Percentiles rank a stretch among this genome's conserved stretches.
These are phyloP conservation scores for Sarocladium brachiariae DNA, from an alignment of 2,329 filamentous ascomycete species.

Conservation along the genomic window DNA sequence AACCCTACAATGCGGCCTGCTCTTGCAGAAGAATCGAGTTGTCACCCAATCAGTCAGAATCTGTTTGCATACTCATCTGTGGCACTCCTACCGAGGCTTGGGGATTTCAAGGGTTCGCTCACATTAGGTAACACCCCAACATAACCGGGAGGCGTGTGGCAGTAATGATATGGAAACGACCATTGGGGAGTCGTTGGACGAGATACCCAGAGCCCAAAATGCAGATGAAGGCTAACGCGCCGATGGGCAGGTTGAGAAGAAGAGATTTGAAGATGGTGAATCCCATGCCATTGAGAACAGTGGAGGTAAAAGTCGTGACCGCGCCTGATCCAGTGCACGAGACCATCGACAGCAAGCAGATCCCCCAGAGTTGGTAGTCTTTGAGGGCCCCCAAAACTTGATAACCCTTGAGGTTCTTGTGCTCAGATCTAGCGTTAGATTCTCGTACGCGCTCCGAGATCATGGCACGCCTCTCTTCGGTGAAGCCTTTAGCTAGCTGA, in stretches of 20 bases:
- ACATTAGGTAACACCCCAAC: slow-evolving; percentile 22
- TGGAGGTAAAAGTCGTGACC: slow-evolving; percentile 23
- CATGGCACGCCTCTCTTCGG: slow-evolving; percentile 19
- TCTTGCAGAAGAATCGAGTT: slow-evolving; percentile 16
- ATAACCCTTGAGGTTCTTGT: slow-evolving; percentile 20
- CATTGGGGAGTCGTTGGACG: slow-evolving; percentile 17
- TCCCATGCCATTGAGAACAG: slow-evolving; percentile 28
- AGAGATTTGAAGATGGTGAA: slow-evolving; percentile 26
- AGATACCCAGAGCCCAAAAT: slow-evolving; percentile 25
- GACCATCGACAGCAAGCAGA: slow-evolving; percentile 22
- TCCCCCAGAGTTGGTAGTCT: slow-evolving; percentile 23
- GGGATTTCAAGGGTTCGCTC: too few relatives aligned
- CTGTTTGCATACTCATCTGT: too few relatives aligned
- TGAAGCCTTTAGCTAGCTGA: slow-evolving; percentile 22
- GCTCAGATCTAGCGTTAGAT: slow-evolving; percentile 22
- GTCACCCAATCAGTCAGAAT: slow-evolving; percentile 15
- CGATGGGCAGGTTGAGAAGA: slow-evolving; percentile 26
- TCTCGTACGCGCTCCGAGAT: slow-evolving; percentile 20
- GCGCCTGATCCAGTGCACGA: slow-evolving; percentile 24
- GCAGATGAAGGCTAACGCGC: slow-evolving; percentile 23
- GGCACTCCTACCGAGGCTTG: too few relatives aligned
- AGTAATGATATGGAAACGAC: slow-evolving; percentile 21
- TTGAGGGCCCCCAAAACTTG: slow-evolving; percentile 21
- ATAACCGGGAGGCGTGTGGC: slow-evolving; percentile 21
- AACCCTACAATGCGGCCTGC: slow-evolving; percentile 22